These are phyloP conservation scores for Metschnikowia koreensis DNA, from an alignment of 805 yeast genomes.

Conservation along the genomic window DNA sequence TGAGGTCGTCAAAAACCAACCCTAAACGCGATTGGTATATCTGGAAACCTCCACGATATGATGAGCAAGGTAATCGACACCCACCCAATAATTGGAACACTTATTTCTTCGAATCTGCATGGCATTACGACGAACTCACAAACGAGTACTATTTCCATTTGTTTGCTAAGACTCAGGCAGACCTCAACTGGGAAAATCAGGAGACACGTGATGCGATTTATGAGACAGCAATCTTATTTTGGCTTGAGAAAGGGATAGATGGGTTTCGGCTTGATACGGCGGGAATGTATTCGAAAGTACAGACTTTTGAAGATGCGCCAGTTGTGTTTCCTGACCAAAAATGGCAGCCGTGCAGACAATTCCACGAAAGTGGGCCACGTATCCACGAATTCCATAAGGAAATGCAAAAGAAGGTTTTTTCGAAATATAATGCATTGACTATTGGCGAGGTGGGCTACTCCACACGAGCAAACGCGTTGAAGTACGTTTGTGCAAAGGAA, in stretches of 20 bases:
- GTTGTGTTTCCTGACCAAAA: conserved; percentile 35
- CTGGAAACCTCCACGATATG: conserved; percentile 50
- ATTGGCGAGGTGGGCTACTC: conserved; percentile 56
- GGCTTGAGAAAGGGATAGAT: conserved; percentile 55
- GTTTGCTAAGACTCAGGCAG: conserved; percentile 54
- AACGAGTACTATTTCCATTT: conserved; percentile 52
- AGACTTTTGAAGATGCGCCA: conserved; percentile 47
- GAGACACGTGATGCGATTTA: conserved; percentile 36
- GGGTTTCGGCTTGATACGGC: conserved; percentile 59
- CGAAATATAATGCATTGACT: conserved; percentile 51
- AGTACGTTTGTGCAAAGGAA: conserved; percentile 41
- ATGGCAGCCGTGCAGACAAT: conserved; percentile 36
- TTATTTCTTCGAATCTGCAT: conserved; percentile 50
- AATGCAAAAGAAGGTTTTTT: conserved; percentile 41
- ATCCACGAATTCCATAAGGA: conserved; percentile 55
- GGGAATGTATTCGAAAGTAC: conserved; percentile 47
- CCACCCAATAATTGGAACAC: conserved; percentile 58
- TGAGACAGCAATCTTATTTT: conserved; percentile 45
- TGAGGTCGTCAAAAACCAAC: conserved; percentile 46
- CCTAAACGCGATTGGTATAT: conserved; percentile 59
- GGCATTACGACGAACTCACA: conserved; percentile 52
- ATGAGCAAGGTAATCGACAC: conserved; percentile 42
- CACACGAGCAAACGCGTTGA: conserved; percentile 39
- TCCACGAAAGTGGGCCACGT: conserved; percentile 46
- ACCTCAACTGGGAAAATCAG: conserved; percentile 56